Conservation (phyloP, 345 rosid species). For the Kandelia obovata region DNA sequence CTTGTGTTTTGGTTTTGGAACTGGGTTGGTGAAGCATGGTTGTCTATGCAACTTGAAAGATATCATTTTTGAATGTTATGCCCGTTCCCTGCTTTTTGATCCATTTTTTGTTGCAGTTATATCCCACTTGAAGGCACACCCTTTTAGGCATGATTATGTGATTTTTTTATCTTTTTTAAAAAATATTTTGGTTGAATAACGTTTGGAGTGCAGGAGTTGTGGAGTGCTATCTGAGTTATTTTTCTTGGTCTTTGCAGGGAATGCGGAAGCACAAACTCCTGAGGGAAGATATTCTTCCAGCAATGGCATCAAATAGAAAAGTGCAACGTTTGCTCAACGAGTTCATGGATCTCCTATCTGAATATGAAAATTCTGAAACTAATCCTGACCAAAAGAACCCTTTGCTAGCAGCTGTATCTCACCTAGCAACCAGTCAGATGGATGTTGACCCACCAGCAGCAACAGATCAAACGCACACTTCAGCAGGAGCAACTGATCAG, state of each 20-base stretch:
- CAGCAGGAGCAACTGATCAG: slow-evolving; percentile 13
- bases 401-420: slow-evolving; percentile 12
- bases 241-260: slow-evolving; percentile 50
- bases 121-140: background rate
- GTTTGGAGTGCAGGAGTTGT: background rate
- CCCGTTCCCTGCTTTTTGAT: background rate
- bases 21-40: too few species aligned
- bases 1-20: too few species aligned
- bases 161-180: background rate
- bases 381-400: slow-evolving; percentile 26
- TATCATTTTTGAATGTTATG: too few species aligned
- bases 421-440: slow-evolving; percentile 23
- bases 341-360: slow-evolving; percentile 90
- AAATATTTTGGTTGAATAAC: background rate
- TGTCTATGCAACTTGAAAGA: too few species aligned
- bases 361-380: slow-evolving; percentile 55
- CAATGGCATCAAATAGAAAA: slow-evolving; percentile 93
- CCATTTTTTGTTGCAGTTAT: background rate
- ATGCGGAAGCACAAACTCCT: slow-evolving; percentile 87
- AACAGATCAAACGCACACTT: slow-evolving; percentile 17
- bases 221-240: background rate
- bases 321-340: slow-evolving; percentile 93
- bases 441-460: slow-evolving; percentile 23
- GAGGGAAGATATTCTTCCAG: slow-evolving; percentile 87
- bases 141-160: background rate